Percentiles rank a stretch among this genome's conserved stretches.
Conservation (phyloP, 805 yeast genomes). For the Candida sithepensis region DNA sequence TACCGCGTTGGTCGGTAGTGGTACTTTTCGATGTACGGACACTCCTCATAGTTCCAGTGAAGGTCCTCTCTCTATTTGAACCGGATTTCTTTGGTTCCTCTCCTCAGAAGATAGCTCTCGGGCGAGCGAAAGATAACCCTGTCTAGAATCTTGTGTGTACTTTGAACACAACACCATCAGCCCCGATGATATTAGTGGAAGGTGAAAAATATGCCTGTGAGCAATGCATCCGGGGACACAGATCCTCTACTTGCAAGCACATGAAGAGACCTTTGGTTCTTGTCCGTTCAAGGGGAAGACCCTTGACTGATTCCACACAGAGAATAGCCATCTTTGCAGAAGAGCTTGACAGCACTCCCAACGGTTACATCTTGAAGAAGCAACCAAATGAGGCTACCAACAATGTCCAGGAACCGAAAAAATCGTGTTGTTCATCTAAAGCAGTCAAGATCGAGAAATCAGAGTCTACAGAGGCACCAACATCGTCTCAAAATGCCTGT, state of each 20-base stretch:
- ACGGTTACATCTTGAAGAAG: neutral
- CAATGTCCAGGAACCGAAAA: no score
- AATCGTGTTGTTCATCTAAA: no score
- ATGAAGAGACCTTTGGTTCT: constrained; percentile 74
- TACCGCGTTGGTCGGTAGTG: neutral
- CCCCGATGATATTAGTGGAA: constrained; percentile 68
- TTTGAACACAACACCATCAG: neutral
- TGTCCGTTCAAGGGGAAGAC: constrained; percentile 89
- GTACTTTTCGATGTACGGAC: no score
- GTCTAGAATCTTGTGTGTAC: no score
- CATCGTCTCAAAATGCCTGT: neutral
- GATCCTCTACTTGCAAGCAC: constrained; percentile 85
- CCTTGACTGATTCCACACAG: constrained; percentile 55
- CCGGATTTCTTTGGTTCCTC: neutral
- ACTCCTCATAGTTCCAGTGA: no score
- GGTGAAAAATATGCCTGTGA: constrained; percentile 80
- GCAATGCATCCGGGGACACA: constrained; percentile 88
- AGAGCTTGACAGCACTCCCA: constrained; percentile 10
- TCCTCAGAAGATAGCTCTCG: no score
- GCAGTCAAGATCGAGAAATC: no score
- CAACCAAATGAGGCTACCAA: no score
- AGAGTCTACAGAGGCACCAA: neutral
- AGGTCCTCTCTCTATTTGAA: neutral
- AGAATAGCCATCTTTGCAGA: constrained; percentile 60
- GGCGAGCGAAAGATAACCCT: no score